Evolutionary conservation across 176 grass and related monocot genomes (phyloP), one percentile per base, ranked within the genome.

Genomic region (Zea luxurians): DNA sequence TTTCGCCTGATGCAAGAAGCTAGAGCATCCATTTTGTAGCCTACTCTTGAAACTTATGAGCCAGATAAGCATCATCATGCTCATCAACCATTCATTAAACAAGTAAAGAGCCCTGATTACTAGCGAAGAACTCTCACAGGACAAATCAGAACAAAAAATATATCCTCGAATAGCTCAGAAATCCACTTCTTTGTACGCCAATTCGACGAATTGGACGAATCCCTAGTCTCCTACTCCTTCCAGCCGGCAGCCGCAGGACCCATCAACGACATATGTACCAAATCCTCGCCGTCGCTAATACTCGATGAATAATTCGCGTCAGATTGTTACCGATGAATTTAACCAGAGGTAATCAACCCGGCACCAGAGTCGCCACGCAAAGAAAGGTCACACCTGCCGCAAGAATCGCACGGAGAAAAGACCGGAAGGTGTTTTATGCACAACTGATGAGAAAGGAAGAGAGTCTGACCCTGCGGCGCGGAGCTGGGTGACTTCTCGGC

Each of bases 401-500:
- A 36, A 43, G 60, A 53, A 44, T 74, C 70, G 10, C 9, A 78
- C 8, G 46, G 54, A 43, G n/a, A 46, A 10, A 46, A 17, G 18
- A 41, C 2, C 6, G 3, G 4, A 34, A 34, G 8, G 58, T 48
- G 21, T 18, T 2, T 71, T 9, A 34, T 27, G 27, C 4, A 41
- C 35, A 66, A 8, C 6, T 1, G 37, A 41, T 1, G 7, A 54
- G 74, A 37, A 35, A 61, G 42, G n/a, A 27, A 52, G 42, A 35
- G 37, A 42, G 50, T 38, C 52, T 68, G 36, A 88, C 81, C 76
- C 79, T 83, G 86, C 5, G 70, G 70, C 0, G 76, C 60, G 63
- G 81, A 54, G 48, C 52, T 70, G 6, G 79, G 67, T 13, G 85
- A 66, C 69, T 78, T 79, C 16, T 63, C 79, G 59, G 74, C 74